Base-by-base conservation (phyloP, 768 basidiomycete species). In the Hortiboletus campestris region DNA sequence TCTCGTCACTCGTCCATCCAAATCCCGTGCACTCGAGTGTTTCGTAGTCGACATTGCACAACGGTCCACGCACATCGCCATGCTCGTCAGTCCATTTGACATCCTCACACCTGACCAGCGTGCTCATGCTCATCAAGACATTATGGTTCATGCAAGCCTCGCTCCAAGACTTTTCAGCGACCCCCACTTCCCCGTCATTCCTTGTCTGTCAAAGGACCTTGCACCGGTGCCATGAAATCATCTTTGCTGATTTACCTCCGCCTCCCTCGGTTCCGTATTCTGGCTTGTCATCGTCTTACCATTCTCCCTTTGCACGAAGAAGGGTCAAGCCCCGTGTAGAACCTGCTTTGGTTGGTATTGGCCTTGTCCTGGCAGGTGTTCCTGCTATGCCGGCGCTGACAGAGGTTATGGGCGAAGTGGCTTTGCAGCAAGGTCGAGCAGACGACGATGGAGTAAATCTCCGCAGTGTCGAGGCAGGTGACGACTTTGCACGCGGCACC, bases 71-170 rank as follows among this genome's bases (percentile, higher is more conserved):
- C 97, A 98, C 72, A 84, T 98, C 49, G 93, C 94, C 51, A 89
- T 99, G 82, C 83, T 95, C 59, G 96, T 97, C 66, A 73, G 95
- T 85, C 45, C 34, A 35, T 63, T 49, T 57, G 56, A 55, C 49
- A n/a, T 67, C 60, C 45, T 61, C 35, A 57, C 42, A 19, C 31
- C 59, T 58, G 51, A 51, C 39, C 41, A 56, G 51, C 22, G 20
- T 46, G 16, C 61, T 64, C 34, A 62, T 46, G 28, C 22, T 28
- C 46, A 22, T 25, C 9, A 67, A 95, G 94, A 98, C 97, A 0
- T 75, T 99, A 43, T 98, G 96, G 94, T 97, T 95, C 74, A 95
- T 98, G 89, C 97, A 98, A 82, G 92, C 96, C 16, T 85, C 90
- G 28, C 78, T 99, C 19, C 84, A 83, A 54, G 97, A 99, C 71